phyloP scores from a whole-genome alignment of 148 eudicot genomes.

The Heliamphora exappendiculata region DNA sequence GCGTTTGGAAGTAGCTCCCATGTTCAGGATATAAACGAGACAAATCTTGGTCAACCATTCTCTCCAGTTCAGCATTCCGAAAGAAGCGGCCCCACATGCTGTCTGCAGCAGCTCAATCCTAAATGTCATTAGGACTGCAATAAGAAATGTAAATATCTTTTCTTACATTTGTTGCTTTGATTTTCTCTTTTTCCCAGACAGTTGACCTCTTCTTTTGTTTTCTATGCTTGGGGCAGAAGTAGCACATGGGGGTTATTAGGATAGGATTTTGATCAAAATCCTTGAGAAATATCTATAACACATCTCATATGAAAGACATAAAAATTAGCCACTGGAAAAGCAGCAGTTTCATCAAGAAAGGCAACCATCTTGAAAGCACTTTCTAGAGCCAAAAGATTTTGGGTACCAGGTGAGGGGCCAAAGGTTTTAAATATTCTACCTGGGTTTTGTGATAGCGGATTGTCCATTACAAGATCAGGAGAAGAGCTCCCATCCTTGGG shows the following conservation, averaged over 20 bases:
- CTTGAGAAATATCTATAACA: not conserved
- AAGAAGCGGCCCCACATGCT: constrained; percentile 98
- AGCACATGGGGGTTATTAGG: too few species aligned
- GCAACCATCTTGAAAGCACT: not conserved
- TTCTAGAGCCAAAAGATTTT: not conserved
- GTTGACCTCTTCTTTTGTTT: not conserved
- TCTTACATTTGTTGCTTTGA: not conserved
- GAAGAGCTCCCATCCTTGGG: constrained; percentile 54
- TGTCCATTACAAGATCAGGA: constrained; percentile 65
- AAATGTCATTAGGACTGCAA: not conserved
- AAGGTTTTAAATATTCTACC: constrained; percentile 29
- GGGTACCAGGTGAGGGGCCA: not conserved
- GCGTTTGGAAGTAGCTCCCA: constrained; percentile 88
- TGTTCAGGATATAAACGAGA: constrained; percentile 95
- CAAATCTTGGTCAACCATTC: constrained; percentile 92
- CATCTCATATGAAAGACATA: not conserved
- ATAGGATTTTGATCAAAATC: too few species aligned
- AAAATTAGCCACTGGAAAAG: not conserved
- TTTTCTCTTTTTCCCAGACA: not conserved
- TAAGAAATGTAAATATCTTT: not conserved
- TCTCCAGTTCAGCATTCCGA: constrained; percentile 87
- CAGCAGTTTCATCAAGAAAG: not conserved
- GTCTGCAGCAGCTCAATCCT: constrained; percentile 41
- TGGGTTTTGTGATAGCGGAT: constrained; percentile 90
- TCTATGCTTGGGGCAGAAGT: too few species aligned